Evolutionary conservation across 257 asterid genomes (phyloP), one percentile per base, ranked within the genome.

Genomic region (Vinca minor): DNA sequence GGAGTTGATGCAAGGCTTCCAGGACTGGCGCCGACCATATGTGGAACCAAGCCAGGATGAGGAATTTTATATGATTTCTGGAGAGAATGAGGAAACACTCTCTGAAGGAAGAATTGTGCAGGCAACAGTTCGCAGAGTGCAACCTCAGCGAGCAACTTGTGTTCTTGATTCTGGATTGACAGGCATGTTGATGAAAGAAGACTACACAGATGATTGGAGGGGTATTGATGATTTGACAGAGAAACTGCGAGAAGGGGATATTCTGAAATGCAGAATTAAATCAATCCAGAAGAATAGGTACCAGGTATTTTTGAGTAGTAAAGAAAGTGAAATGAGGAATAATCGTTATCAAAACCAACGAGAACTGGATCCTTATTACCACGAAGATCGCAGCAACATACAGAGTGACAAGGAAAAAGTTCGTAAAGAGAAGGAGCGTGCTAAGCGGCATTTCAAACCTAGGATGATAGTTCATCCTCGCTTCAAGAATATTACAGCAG

Each of bases 381-480:
- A 76, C 47, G 98, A 92, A 74, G 93, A 82, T 17, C 83, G 84
- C 69, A 83, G 73, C 73, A 74, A 72, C 56, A 50, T 81, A 61
- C 83, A 73, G 55, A 71, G 65, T n/a, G 81, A 83, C 47, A 82
- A 81, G 71, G 96, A 89, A 31, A 89, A 80, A 69, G 78, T 81
- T 82, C 97, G 85, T 39, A 89, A 84, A 69, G 91, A 80, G 52
- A 88, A 86, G 87, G 95, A 85, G 81, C 83, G 87, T 6, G 85
- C 88, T 7, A 92, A 83, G 89, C 89, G 87, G 76, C 88, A 81
- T 80, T 87, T 89, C 64, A 92, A 89, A 74, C 87, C 95, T 21
- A 85, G 97, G 78, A 84, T 89, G 97, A 89, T 92, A 72, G 91
- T 85, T 72, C 98, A 92, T 65, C 98, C 89, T 14, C 89, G 85